Evolutionary conservation across 129 eudicot genomes (phyloP), one percentile per base, ranked within the genome.

Genomic region (Artemisia tridentata): DNA sequence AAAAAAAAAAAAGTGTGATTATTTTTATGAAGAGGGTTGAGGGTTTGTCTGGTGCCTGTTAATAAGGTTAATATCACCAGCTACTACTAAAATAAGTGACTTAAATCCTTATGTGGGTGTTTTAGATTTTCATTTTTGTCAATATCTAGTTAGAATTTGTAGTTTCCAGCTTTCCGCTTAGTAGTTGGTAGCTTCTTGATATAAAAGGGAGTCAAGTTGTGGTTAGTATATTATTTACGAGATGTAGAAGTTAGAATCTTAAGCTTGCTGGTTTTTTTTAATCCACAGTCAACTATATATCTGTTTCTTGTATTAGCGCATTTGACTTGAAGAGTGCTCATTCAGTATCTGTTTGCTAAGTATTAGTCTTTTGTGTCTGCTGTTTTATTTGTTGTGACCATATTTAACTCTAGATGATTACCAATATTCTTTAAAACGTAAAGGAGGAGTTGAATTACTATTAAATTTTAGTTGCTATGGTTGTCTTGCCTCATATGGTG

Each of bases 121-220:
- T 43, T 57, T 19, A 34, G 43, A 43, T 29, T 19, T 71, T 11
- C 15, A 51, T 13, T 59, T 59, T 12, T 38, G 11, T 38, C 10
- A 38, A 38, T 38, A 38, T 38, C 2, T 38, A 38, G 45, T 68
- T 68, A 2, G 18, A 10, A 41, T 56, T 38, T 41, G 74, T 25
- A 13, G 20, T 63, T 38, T 63, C n/a, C n/a, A n/a, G n/a, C n/a
- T n/a, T n/a, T n/a, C 49, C 25, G 15, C 15, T 19, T 47, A 14
- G 19, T 48, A 21, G 58, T 70, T 46, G 21, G 54, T 56, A 56
- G 54, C 46, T 70, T 12, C 58, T 55, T 38, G 20, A 38, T 70
- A 19, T 70, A 19, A 19, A 70, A 56, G 41, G 65, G 74, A 70
- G 55, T 70, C 74, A 70, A 41, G 65, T 41, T 70, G 23, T 15